Evolutionary conservation across 352 stramenopile genomes (phyloP).

Genomic region (Pythium pyrilobum): DNA sequence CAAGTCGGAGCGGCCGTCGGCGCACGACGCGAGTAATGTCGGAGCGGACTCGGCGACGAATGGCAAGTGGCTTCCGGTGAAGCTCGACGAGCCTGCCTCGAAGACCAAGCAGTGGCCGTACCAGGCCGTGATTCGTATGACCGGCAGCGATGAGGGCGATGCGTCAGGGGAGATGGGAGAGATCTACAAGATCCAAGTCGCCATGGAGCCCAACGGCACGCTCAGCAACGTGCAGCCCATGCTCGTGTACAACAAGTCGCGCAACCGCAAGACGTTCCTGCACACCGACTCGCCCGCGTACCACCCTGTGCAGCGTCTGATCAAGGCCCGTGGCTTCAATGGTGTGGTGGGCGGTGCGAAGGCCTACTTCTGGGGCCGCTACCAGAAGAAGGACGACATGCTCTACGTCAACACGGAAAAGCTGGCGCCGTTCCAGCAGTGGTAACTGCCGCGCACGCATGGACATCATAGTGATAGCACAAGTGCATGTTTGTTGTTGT

Average conservation of each 20-base stretch:
- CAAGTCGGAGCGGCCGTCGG: conserved; percentile 43
- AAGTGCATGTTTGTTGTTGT: not conserved
- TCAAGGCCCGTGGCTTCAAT: conserved; percentile 46
- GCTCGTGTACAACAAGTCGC: conserved; percentile 88
- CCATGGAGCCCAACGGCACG: conserved; percentile 49
- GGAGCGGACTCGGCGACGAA: conserved; percentile 15
- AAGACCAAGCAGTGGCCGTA: conserved; percentile 78
- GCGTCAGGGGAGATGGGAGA: conserved; percentile 69
- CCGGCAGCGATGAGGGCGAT: conserved; percentile 58
- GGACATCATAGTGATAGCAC: not conserved
- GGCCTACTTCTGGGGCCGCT: conserved; percentile 85
- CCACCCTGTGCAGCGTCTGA: conserved; percentile 52
- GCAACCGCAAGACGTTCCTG: conserved; percentile 82
- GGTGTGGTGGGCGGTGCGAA: conserved; percentile 73
- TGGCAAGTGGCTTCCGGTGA: conserved; percentile 70
- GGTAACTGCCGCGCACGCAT: conserved; percentile 27
- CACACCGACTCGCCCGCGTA: conserved; percentile 80
- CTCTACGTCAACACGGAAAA: conserved; percentile 85
- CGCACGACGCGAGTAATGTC: not conserved
- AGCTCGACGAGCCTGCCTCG: conserved; percentile 75
- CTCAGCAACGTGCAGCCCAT: conserved; percentile 74
- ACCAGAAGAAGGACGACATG: conserved; percentile 79
- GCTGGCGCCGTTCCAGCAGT: conserved; percentile 73
- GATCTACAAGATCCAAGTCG: conserved; percentile 90
- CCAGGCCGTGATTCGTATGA: conserved; percentile 85